Evolutionary conservation across 768 basidiomycete species (phyloP), one percentile per base, ranked within the genome.

Genomic region (Phallus indusiatus): DNA sequence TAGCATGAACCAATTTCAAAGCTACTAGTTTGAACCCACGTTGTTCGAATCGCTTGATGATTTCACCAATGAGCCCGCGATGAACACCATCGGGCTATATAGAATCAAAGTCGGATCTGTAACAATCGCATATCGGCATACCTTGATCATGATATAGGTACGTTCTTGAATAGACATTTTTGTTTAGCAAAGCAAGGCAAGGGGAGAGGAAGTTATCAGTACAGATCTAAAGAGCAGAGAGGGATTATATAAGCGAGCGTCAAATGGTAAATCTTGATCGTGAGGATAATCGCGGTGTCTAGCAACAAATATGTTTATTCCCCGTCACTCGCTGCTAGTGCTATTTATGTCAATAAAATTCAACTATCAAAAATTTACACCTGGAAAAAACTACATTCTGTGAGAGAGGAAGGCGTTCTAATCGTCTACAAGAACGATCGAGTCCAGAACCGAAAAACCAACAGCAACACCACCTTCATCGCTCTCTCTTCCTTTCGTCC

Each of bases 71-170:
- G 75, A 97, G 88, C 66, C 81, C 85, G 68, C 96, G 90, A 77
- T 97, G 93, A 78, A 99, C 96, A 73, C 95, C 96, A 76, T 99
- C 96, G 68, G 96, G 96, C 94, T 96, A 73, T 17, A 62, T 21
- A 61, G 18, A 21, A 20, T 53, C 37, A 28, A 18, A 54, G 58
- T 57, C 61, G 54, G 28, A 61, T 37, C 20, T 17, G 28, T 47
- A 18, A 28, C 48, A 47, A 56, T 18, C 47, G 7, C 21, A 37
- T 36, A 11, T 22, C 12, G 18, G 66, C 68, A 51, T 56, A 86
- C 91, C 93, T 97, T 99, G 86, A 98, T 82, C 95, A 97, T 97
- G 81, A 98, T 98, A 79, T 95, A 97, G 74, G 94, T 95, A 74
- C 91, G 92, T 73, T 97, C 94, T 55, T 64, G 67, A 71, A 74